Conservation (phyloP, 2,329 filamentous ascomycete genomes). For the Raffaelea arxii region DNA sequence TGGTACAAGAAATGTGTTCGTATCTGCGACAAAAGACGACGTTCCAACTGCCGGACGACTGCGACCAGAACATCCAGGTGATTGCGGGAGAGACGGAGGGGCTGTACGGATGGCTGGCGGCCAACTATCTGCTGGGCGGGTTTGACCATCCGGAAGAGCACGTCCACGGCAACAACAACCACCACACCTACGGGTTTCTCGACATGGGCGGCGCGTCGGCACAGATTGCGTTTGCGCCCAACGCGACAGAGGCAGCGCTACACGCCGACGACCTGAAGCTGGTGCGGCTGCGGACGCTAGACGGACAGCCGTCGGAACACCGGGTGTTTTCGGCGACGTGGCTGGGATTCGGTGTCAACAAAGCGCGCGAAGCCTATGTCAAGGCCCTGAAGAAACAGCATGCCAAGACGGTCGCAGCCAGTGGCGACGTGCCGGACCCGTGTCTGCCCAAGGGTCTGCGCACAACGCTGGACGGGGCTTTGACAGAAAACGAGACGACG, state of each 20-base stretch:
- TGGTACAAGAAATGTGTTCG: conserved; percentile 71
- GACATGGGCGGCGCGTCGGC: conserved; percentile 98
- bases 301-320: conserved; percentile 71
- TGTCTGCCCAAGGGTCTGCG: conserved; percentile 75
- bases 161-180: conserved; percentile 69
- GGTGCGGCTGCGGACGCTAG: conserved; percentile 71
- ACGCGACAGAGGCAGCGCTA: conserved; percentile 78
- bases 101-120: conserved; percentile 93
- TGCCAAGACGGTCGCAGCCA: conserved; percentile 29
- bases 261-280: conserved; percentile 85
- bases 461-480: conserved; percentile 61
- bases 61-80: conserved; percentile 79
- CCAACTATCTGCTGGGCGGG: conserved; percentile 87
- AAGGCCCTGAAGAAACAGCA: conserved; percentile 61
- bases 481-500: conserved; percentile 18
- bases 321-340: conserved; percentile 92
- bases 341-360: conserved; percentile 94
- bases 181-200: conserved; percentile 93
- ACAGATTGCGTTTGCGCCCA: conserved; percentile 95
- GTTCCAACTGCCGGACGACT: conserved; percentile 88
- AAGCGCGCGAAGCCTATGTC: conserved; percentile 81
- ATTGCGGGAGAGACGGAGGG: conserved; percentile 95
- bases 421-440: conserved; percentile 72
- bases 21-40: conserved; percentile 69
- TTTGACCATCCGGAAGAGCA: conserved; percentile 72